These are phyloP conservation scores for Rusavskia elegans DNA, from an alignment of 495 filamentous ascomycete genomes.

Conservation along the genomic window DNA sequence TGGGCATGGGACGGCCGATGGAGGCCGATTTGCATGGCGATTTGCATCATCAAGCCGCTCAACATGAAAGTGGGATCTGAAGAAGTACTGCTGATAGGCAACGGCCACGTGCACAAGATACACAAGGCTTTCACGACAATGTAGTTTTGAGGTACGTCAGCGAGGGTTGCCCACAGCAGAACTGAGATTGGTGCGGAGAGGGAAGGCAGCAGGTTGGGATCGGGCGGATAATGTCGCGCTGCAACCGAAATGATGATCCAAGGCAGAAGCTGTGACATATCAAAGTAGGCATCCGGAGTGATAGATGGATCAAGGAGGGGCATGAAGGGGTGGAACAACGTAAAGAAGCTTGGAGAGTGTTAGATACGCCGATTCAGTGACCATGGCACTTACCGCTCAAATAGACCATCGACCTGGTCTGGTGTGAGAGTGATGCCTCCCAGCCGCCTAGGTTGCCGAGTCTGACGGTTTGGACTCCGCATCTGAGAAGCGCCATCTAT, in stretches of 20 bases:
- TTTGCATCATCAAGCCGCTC: constrained; percentile 82
- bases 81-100: constrained; percentile 73
- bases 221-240: constrained; percentile 52
- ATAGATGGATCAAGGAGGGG: constrained; percentile 62
- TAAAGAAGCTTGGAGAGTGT: constrained; percentile 41
- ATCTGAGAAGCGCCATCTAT: constrained; percentile 29
- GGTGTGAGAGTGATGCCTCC: constrained; percentile 60
- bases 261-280: constrained; percentile 59
- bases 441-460: constrained; percentile 29
- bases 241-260: constrained; percentile 79
- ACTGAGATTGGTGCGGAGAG: constrained; percentile 57
- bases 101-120: constrained; percentile 79
- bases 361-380: neutral
- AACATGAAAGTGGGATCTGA: constrained; percentile 83
- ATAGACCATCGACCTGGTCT: constrained; percentile 58
- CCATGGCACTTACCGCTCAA: constrained; percentile 41
- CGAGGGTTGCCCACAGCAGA: constrained; percentile 67
- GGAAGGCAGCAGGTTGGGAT: constrained; percentile 48
- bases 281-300: constrained; percentile 59
- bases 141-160: constrained; percentile 71
- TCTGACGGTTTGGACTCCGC: constrained; percentile 26
- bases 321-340: constrained; percentile 69
- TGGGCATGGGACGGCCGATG: constrained; percentile 81
- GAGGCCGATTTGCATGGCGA: constrained; percentile 78
- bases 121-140: constrained; percentile 85